These are phyloP conservation scores for Leptodermis oblonga DNA, from an alignment of 257 asterid species.

Conservation along the genomic window DNA sequence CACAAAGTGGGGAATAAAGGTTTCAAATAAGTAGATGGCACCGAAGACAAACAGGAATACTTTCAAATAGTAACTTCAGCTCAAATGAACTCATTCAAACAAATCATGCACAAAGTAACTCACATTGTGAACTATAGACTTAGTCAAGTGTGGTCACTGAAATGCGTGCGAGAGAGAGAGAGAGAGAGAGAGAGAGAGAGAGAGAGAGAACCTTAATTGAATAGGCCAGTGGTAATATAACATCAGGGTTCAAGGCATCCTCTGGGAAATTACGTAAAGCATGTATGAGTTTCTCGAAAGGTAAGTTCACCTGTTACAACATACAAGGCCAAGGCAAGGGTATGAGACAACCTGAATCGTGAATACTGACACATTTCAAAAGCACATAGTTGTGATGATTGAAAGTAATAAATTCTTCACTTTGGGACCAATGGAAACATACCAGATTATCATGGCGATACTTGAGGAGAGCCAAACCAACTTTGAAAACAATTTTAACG, in stretches of 20 bases:
- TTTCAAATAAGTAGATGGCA: neutral
- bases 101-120: neutral
- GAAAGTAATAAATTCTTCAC: slow-evolving; percentile 4
- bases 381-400: neutral
- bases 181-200: neutral
- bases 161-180: neutral
- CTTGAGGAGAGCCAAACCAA: slow-evolving; percentile 85
- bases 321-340: slow-evolving; percentile 1
- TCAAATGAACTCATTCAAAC: neutral
- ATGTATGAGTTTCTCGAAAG: slow-evolving; percentile 87
- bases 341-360: neutral
- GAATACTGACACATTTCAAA: neutral
- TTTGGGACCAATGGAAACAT: slow-evolving; percentile 9
- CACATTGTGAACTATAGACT: neutral
- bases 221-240: slow-evolving; percentile 82
- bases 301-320: slow-evolving; percentile 66
- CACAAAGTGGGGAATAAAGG: neutral
- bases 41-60: neutral
- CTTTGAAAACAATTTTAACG: slow-evolving; percentile 79
- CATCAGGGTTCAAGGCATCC: slow-evolving; percentile 93
- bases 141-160: neutral
- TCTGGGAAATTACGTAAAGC: slow-evolving; percentile 89
- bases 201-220: slow-evolving; percentile 59
- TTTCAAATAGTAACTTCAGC: neutral
- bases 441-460: slow-evolving; percentile 97